Evolutionary conservation across 257 asterid species (phyloP), one percentile per base, ranked within the genome.

Genomic region (Forsythia suspensa): DNA sequence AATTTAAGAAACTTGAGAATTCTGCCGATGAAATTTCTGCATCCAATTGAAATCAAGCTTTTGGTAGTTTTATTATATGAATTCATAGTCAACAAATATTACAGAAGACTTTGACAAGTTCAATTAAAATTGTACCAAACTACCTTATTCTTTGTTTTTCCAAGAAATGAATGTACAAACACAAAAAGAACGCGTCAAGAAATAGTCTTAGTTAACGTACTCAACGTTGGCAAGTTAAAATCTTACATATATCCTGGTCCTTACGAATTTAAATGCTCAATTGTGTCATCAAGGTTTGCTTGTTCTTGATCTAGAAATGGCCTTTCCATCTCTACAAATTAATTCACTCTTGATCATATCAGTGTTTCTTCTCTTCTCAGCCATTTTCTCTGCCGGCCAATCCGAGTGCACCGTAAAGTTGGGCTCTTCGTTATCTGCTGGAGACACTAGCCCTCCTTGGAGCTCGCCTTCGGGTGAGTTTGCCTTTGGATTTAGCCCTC

Each of bases 401-500:
- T 20, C 81, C 0, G 46, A 68, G 8, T 79, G 84, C 43, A 55
- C 44, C 15, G 44, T 79, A 18, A 38, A 15, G n/a, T 8, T 65
- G 18, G 74, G 74, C 37, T 73, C 83, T 37, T 57, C 36, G 36
- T 8, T 84, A 29, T 42, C 85, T 24, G 80, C 86, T 18, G 81
- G 80, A 36, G 78, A 79, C 6, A 65, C 43, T 10, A 44, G 55
- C 48, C 1, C 52, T 76, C 78, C 81, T 20, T 86, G 91, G 91
- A 51, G 77, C 37, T 88, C 90, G 3, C 81, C 87, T 18, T 80
- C 76, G 3, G 83, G 76, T 6, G 90, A 88, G 65, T 88, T 84
- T 48, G 90, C 92, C 79, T 80, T 88, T 8, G 90, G 86, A 39
- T 86, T 88, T 79, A 75, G 78, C 3, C 83, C 77, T 44, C 85